These are phyloP conservation scores for Penicillium janthinellum DNA, from an alignment of 2,329 filamentous ascomycete genomes.

Conservation along the genomic window DNA sequence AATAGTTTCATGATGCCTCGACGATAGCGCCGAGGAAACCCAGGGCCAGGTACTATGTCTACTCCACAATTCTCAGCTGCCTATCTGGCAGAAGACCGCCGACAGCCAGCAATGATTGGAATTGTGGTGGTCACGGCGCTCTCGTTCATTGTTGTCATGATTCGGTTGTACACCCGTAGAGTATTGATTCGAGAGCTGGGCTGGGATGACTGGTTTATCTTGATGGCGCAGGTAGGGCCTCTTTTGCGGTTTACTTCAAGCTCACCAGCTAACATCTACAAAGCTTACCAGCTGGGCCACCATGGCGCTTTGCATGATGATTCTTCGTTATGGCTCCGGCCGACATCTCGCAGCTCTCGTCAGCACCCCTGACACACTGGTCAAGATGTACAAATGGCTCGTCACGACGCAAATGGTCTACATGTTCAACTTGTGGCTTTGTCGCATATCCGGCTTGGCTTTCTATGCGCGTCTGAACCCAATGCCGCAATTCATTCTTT, in stretches of 20 bases:
- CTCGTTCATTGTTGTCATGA: constrained; percentile 1
- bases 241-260: not conserved
- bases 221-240: not conserved
- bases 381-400: constrained; percentile 25
- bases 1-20: not conserved
- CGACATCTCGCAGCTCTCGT: constrained; percentile 17
- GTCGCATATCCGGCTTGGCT: constrained; percentile 23
- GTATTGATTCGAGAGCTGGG: not conserved
- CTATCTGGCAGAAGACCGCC: not conserved
- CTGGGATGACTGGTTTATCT: not conserved
- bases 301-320: constrained; percentile 17
- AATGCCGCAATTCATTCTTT: constrained; percentile 16
- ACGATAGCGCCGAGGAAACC: not conserved
- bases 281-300: constrained; percentile 2
- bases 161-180: not conserved
- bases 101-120: not conserved
- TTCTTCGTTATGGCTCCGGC: constrained; percentile 19
- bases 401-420: constrained; percentile 23
- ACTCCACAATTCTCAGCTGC: not conserved
- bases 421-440: constrained; percentile 21
- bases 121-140: not conserved
- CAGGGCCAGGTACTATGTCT: not conserved
- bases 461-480: constrained; percentile 26
- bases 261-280: not conserved
- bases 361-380: constrained; percentile 3